Conservation (phyloP, 2,329 filamentous ascomycete genomes). For the Fusarium cyanostomum region DNA sequence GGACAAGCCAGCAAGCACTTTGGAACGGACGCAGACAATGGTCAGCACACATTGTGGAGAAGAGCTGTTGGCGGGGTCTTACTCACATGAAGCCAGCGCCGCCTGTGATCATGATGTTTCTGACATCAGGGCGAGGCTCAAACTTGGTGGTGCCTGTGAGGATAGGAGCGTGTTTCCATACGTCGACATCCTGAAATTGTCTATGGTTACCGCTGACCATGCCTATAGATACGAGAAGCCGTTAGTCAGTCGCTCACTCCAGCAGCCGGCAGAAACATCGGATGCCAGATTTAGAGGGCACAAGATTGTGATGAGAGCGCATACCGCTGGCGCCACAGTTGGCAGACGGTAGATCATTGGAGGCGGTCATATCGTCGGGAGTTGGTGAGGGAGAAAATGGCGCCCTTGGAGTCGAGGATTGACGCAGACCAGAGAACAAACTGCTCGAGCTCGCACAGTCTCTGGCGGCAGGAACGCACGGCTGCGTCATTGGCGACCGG, state of each 20-base stretch:
- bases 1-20: conserved; percentile 84
- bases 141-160: conserved; percentile 76
- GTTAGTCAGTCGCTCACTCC: background rate
- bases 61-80: conserved; percentile 15
- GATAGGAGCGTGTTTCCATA: conserved; percentile 78
- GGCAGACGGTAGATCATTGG: conserved; percentile 15
- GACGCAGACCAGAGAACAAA: background rate
- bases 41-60: conserved; percentile 28
- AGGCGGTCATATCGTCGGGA: conserved; percentile 25
- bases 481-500: conserved; percentile 30
- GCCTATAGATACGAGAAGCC: conserved; percentile 13
- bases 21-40: conserved; percentile 19
- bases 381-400: background rate
- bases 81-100: conserved; percentile 87
- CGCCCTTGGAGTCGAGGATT: background rate
- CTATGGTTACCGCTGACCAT: conserved; percentile 36
- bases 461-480: conserved; percentile 17
- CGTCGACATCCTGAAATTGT: conserved; percentile 67
- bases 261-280: background rate
- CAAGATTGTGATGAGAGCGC: background rate
- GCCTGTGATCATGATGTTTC: conserved; percentile 85
- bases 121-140: conserved; percentile 72
- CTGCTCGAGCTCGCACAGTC: conserved; percentile 4
- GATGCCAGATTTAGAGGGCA: background rate
- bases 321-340: conserved; percentile 26